A percentile compares a stretch with the other conserved stretches of the same genome.
Conservation (phyloP, 306 rosid genomes). For the Castanea mollissima region DNA sequence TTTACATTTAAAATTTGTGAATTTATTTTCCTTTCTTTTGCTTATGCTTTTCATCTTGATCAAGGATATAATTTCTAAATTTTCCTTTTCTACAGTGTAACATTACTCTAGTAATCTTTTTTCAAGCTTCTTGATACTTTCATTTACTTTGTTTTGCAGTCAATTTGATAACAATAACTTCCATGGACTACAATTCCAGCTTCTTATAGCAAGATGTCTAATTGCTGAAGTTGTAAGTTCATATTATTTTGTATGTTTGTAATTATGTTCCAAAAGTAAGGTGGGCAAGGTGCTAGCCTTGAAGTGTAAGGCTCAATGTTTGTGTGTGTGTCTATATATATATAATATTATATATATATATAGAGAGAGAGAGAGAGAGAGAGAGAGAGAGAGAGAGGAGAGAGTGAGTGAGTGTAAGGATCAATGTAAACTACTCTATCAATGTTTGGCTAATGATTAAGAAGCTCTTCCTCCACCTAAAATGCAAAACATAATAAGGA, state of each 20-base stretch:
- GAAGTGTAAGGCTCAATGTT: no score
- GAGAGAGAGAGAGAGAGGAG: no score
- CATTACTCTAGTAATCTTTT: conserved; percentile 15
- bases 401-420: no score
- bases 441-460: no score
- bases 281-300: conserved; percentile 1
- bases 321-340: no score
- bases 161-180: conserved; percentile 54
- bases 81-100: neutral
- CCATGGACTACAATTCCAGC: conserved; percentile 41
- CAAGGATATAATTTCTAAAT: neutral
- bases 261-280: neutral
- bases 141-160: conserved; percentile 28
- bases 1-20: neutral
- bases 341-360: neutral
- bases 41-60: neutral
- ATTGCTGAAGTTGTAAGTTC: conserved; percentile 43
- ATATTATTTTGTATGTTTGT: neutral
- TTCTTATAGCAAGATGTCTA: conserved; percentile 28
- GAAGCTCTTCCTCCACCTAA: no score
- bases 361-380: no score
- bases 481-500: no score
- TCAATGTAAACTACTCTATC: no score
- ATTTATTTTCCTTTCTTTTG: neutral
- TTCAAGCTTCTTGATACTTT: neutral